Percentiles rank a stretch among this genome's conserved stretches.
These are phyloP conservation scores for Termitomyces sp. DNA, from an alignment of 768 basidiomycete species.

Conservation along the genomic window DNA sequence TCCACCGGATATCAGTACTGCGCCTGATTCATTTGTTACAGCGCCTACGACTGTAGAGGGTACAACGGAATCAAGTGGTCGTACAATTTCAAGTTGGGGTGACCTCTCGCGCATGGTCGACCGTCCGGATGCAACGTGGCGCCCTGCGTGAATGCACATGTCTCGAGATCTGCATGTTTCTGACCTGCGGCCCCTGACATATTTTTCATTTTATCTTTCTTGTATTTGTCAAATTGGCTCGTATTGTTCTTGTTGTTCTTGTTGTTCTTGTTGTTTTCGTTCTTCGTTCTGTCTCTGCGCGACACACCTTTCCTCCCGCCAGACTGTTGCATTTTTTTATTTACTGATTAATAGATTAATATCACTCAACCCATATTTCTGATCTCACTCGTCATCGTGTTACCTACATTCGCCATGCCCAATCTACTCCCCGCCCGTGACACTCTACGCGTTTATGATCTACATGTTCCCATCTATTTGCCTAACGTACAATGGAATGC, in stretches of 20 bases:
- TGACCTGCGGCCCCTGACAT: constrained; percentile 3
- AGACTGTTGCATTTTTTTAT: neutral
- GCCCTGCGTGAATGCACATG: constrained; percentile 29
- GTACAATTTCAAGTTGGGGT: constrained; percentile 45
- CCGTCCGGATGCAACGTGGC: constrained; percentile 30
- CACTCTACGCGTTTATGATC: neutral
- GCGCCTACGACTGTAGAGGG: constrained; percentile 55
- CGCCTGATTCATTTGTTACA: constrained; percentile 64
- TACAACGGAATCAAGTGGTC: constrained; percentile 48
- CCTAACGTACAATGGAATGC: neutral
- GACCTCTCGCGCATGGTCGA: constrained; percentile 38
- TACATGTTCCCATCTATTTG: neutral
- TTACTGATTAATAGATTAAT: constrained; percentile 22
- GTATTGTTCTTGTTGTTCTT: too few species aligned
- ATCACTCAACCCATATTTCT: constrained; percentile 7
- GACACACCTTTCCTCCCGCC: neutral
- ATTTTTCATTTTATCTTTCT: constrained; percentile 9
- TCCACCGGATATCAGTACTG: constrained; percentile 62
- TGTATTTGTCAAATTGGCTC: constrained; percentile 1
- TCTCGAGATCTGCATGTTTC: constrained; percentile 9
- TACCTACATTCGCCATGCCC: neutral
- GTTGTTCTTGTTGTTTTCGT: too few species aligned
- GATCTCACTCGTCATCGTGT: neutral
- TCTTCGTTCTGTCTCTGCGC: neutral
- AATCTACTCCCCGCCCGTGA: neutral